Evolutionary conservation across 495 filamentous ascomycete genomes (phyloP).

Genomic region (Penicillium angulare): DNA sequence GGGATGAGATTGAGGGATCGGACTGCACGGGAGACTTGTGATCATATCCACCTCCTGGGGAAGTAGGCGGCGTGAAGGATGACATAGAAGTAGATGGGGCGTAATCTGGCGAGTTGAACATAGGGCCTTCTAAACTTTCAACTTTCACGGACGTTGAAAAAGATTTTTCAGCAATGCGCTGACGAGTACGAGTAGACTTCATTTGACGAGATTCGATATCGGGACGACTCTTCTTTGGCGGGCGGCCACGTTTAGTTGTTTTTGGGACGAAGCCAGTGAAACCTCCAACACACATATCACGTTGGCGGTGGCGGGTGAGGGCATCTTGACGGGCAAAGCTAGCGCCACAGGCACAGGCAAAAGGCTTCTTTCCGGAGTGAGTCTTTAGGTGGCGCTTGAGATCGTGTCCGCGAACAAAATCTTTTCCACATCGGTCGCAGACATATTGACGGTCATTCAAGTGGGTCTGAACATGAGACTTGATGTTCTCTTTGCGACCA

Average conservation of each 20-base stretch:
- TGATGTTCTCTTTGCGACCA: slow-evolving; percentile 94
- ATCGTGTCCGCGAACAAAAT: slow-evolving; percentile 95
- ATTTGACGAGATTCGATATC: slow-evolving; percentile 65
- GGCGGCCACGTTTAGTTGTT: slow-evolving; percentile 63
- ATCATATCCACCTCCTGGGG: slow-evolving; percentile 39
- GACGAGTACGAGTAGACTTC: slow-evolving; percentile 55
- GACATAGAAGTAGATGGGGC: slow-evolving; percentile 41
- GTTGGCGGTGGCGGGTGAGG: slow-evolving; percentile 86
- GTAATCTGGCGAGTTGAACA: slow-evolving; percentile 43
- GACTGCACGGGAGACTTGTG: slow-evolving; percentile 47
- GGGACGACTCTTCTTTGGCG: slow-evolving; percentile 58
- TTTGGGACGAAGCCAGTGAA: slow-evolving; percentile 80
- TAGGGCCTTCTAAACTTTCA: slow-evolving; percentile 23
- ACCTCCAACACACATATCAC: slow-evolving; percentile 91
- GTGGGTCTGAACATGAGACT: slow-evolving; percentile 95
- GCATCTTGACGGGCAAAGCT: slow-evolving; percentile 93
- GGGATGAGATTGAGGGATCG: slow-evolving; percentile 43
- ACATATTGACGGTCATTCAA: slow-evolving; percentile 91
- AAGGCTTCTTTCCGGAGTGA: slow-evolving; percentile 89
- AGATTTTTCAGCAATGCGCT: slow-evolving; percentile 42
- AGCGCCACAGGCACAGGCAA: slow-evolving; percentile 85
- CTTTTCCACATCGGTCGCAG: slow-evolving; percentile 85
- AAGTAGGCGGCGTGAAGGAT: slow-evolving; percentile 49
- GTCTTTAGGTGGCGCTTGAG: slow-evolving; percentile 96
- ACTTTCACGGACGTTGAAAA: slow-evolving; percentile 27